Evolutionary conservation across 345 rosid species (phyloP).

Genomic region (Brassica rapa): DNA sequence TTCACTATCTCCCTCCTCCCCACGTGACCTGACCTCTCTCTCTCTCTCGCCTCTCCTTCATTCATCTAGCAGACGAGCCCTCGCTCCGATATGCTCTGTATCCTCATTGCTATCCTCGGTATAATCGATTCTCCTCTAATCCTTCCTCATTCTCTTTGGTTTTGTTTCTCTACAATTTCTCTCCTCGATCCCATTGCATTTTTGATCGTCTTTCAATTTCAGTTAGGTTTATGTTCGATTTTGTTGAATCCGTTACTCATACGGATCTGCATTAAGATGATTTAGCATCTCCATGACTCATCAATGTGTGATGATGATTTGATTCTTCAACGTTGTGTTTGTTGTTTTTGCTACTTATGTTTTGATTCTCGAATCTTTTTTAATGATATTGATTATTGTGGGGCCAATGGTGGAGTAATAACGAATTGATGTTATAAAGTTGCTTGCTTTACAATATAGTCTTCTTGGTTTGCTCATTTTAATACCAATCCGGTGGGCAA

Average conservation of each 20-base stretch:
- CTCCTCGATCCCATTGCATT: constrained; percentile 2
- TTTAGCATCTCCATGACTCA: background rate
- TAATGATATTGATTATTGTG: constrained; percentile 26
- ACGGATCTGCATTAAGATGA: background rate
- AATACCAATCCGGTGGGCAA: constrained; percentile 9
- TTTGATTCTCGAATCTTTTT: constrained; percentile 30
- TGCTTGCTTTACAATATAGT: constrained; percentile 15
- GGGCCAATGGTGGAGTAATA: constrained; percentile 24
- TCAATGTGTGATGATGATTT: background rate
- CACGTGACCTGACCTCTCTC: constrained; percentile 35
- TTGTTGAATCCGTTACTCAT: background rate
- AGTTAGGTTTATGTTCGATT: constrained; percentile 10
- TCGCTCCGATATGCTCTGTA: constrained; percentile 39
- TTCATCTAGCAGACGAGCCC: background rate
- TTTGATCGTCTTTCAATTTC: constrained; percentile 18
- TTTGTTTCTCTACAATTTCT: background rate
- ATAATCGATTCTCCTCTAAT: constrained; percentile 30
- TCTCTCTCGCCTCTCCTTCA: constrained; percentile 4
- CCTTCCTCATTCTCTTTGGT: background rate
- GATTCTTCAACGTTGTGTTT: background rate
- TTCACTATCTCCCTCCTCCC: constrained; percentile 37
- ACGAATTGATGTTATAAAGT: constrained; percentile 31
- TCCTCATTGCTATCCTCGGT: constrained; percentile 33
- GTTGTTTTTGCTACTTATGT: constrained; percentile 4
- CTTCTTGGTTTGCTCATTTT: constrained; percentile 17